Base-by-base conservation (phyloP, 169 alveolate genomes). In the Eimeria zaria region DNA sequence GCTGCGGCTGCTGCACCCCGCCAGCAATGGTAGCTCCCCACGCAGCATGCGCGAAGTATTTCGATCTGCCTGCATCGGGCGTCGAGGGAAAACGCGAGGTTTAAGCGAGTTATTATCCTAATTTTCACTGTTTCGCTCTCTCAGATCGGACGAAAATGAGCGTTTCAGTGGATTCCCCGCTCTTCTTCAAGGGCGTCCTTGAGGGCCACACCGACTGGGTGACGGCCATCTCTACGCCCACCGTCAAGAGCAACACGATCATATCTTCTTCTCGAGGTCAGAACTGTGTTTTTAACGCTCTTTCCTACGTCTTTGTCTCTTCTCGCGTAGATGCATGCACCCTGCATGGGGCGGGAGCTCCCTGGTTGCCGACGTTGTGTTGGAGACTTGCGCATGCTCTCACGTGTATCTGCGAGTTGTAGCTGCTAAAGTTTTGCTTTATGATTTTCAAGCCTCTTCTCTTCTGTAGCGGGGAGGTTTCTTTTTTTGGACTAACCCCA, bases 121-220 rank as follows among this genome's bases (percentile, higher is more conserved):
- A 36, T 87, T 24, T 41, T 87, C 93, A 62, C 93, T 87, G 93
- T 87, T 87, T 87, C 93, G 93, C 93, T 87, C 93, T 44, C 48
- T 62, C 48, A 62, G 64, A n/a, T 71, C 24, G 69, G 24, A 48
- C 64, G 93, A 87, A 87, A 87, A 87, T 87, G 93, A 87, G 93
- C 93, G 93, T 87, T 87, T 87, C 93, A 87, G 93, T 27, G 81
- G 93, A 87, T 51, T 87, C 93, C 81, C 93, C 93, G 83, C 96
- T 96, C 73, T 91, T 64, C 76, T 97, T 97, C 97, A 97, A 97
- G 96, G 99, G 99, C 71, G 99, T 97, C 92, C 98, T 98, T 89
- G 96, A 98, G 97, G 99, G 99, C 88, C 99, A 99, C 98, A 97
- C 98, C 96, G 99, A 98, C 91, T 99, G 99, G 99, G 99, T 99